phyloP scores from a whole-genome alignment of 306 rosid genomes.

The Acacia crassicarpa region DNA sequence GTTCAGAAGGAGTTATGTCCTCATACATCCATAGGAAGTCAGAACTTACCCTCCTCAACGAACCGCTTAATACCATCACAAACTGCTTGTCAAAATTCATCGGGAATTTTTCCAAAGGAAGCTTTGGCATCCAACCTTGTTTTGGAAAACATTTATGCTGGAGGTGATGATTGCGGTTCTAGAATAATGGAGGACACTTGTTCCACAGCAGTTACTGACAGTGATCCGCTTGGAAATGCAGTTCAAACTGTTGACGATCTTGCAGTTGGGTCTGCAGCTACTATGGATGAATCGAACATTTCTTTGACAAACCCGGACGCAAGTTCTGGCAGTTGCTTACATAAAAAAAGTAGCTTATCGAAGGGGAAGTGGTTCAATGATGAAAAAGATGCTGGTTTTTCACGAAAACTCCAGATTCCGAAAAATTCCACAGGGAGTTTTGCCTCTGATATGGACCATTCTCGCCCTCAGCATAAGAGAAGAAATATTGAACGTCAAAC shows the following conservation, averaged over 20 bases:
- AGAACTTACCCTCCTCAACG: slow-evolving; percentile 29
- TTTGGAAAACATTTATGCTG: slow-evolving; percentile 24
- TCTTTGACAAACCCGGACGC: slow-evolving; percentile 25
- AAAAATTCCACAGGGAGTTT: slow-evolving; percentile 26
- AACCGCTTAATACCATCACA: slow-evolving; percentile 31
- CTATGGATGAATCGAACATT: slow-evolving; percentile 34
- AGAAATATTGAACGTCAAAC: slow-evolving; percentile 46
- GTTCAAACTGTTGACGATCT: slow-evolving; percentile 36
- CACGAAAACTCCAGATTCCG: slow-evolving; percentile 37
- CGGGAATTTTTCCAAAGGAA: slow-evolving; percentile 34
- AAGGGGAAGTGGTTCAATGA: slow-evolving; percentile 24
- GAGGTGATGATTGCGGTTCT: slow-evolving; percentile 17
- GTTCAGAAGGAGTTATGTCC: slow-evolving; percentile 31
- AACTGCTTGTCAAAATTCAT: slow-evolving; percentile 30
- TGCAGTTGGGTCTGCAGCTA: slow-evolving; percentile 34
- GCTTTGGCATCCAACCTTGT: slow-evolving; percentile 28
- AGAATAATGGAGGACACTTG: slow-evolving; percentile 33
- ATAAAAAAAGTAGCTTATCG: slow-evolving; percentile 36
- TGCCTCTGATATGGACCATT: slow-evolving; percentile 42
- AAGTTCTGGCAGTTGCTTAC: slow-evolving; percentile 33
- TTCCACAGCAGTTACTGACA: slow-evolving; percentile 30
- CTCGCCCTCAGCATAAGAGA: slow-evolving; percentile 50
- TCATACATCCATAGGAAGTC: slow-evolving; percentile 28
- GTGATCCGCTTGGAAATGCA: slow-evolving; percentile 29
- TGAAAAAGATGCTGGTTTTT: slow-evolving; percentile 30